Percentiles rank a stretch among this genome's conserved stretches.
These are phyloP conservation scores for Gossypium herbaceum DNA, from an alignment of 345 rosid genomes.

Conservation along the genomic window DNA sequence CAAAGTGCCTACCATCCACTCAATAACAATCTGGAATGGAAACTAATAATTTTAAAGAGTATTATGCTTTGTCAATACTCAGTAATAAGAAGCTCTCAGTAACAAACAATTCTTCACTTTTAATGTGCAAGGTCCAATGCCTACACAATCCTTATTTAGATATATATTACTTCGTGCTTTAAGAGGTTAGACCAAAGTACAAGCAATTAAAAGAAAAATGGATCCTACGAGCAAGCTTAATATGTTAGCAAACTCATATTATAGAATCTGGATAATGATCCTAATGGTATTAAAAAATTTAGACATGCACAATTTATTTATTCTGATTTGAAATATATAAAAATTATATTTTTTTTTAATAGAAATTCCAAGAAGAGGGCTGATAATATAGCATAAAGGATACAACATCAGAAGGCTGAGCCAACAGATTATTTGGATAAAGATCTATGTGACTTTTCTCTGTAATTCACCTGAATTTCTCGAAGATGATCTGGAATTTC, in stretches of 20 bases:
- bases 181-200: background rate
- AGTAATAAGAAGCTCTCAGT: background rate
- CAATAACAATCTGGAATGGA: background rate
- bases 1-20: background rate
- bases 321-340: background rate
- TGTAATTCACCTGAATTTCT: conserved; percentile 50
- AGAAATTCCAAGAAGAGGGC: background rate
- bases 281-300: background rate
- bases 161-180: background rate
- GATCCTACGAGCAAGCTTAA: background rate
- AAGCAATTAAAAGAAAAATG: background rate
- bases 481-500: conserved; percentile 83
- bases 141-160: background rate
- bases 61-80: background rate
- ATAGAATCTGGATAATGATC: background rate
- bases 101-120: background rate
- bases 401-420: background rate
- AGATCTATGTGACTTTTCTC: background rate
- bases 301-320: background rate
- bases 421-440: conserved; percentile 6
- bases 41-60: background rate
- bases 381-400: background rate
- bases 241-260: background rate
- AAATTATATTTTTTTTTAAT: background rate
- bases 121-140: background rate